Conservation (phyloP, 768 basidiomycete species). For the Suillus placidus region DNA sequence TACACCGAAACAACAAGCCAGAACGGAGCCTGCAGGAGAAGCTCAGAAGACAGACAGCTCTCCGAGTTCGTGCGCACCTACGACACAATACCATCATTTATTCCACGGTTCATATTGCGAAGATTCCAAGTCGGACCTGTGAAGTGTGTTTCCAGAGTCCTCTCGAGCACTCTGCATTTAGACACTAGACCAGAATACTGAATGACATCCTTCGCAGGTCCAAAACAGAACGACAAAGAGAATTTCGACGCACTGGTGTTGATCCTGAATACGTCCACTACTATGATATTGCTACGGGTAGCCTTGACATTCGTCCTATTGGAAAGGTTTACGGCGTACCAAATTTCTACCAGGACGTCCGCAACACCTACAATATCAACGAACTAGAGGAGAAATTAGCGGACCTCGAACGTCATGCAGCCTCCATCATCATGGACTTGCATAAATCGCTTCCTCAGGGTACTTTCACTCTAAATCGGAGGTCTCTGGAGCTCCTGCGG, state of each 20-base stretch:
- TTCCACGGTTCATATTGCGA: slow-evolving; percentile 17
- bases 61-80: background rate
- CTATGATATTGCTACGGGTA: slow-evolving; percentile 14
- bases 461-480: slow-evolving; percentile 29
- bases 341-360: slow-evolving; percentile 33
- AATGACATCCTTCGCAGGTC: slow-evolving; percentile 8
- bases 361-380: slow-evolving; percentile 24
- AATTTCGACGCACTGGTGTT: slow-evolving; percentile 12
- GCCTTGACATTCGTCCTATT: slow-evolving; percentile 14
- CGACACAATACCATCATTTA: slow-evolving; percentile 16
- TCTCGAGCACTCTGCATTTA: background rate
- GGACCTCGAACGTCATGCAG: slow-evolving; percentile 32
- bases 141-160: slow-evolving; percentile 3
- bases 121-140: slow-evolving; percentile 14
- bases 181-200: background rate
- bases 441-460: slow-evolving; percentile 9
- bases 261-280: slow-evolving; percentile 15
- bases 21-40: background rate
- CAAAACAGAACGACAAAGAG: slow-evolving; percentile 12
- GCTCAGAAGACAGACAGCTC: background rate
- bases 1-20: background rate
- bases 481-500: slow-evolving; percentile 32
- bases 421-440: slow-evolving; percentile 25
- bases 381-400: slow-evolving; percentile 34
- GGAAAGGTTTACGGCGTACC: slow-evolving; percentile 17